Conservation (phyloP, 2,329 filamentous ascomycete species). For the Penicillium decumbens region DNA sequence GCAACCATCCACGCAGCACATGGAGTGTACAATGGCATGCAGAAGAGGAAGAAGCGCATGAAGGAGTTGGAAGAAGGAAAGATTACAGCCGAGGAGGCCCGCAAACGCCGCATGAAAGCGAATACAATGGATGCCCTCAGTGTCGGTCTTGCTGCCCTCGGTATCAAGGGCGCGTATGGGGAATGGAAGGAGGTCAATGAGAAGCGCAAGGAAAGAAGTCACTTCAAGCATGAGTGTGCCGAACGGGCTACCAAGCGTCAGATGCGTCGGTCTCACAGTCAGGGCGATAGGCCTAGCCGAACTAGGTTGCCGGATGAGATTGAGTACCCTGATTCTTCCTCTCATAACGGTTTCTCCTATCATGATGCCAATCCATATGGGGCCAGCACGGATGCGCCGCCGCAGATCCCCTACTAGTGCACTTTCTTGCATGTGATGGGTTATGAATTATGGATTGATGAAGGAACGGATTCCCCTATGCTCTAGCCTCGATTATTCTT, state of each 20-base stretch:
- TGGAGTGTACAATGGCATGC: constrained; percentile 59
- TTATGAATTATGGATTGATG: constrained; percentile 12
- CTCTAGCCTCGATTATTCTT: background rate
- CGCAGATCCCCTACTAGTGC: constrained; percentile 19
- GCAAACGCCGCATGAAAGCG: constrained; percentile 59
- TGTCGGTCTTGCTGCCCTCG: constrained; percentile 62
- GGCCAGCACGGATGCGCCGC: constrained; percentile 5
- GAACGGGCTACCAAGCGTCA: constrained; percentile 46
- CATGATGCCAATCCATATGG: constrained; percentile 18
- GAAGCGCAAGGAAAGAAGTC: constrained; percentile 53
- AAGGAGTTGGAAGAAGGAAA: constrained; percentile 59
- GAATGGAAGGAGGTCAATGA: constrained; percentile 66
- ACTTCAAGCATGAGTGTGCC: constrained; percentile 50
- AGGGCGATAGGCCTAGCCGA: constrained; percentile 9
- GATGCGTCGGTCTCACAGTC: constrained; percentile 33
- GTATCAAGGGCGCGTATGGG: constrained; percentile 61
- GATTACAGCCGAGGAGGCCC: constrained; percentile 59
- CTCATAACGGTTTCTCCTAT: constrained; percentile 4
- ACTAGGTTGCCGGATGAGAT: constrained; percentile 32
- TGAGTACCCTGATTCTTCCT: constrained; percentile 16
- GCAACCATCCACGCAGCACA: constrained; percentile 67
- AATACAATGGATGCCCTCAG: constrained; percentile 62
- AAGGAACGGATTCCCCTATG: background rate
- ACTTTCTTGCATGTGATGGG: background rate
- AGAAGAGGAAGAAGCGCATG: constrained; percentile 58